Evolutionary conservation across 164 flowering plant genomes (phyloP), one percentile per base, ranked within the genome.

Genomic region (Aristolochia contorta): DNA sequence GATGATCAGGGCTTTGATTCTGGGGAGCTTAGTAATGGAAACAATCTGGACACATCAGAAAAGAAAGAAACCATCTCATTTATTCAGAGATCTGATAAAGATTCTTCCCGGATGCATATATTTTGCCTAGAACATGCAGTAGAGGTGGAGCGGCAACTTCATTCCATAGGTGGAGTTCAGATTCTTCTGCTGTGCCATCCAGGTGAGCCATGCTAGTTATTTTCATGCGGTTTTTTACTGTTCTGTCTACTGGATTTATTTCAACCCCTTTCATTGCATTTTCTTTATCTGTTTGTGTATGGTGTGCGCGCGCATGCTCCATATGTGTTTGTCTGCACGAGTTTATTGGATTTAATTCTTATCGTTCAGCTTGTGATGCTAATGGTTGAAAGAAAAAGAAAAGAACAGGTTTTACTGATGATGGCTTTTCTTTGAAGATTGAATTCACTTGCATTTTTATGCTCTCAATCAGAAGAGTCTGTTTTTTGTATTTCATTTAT

Each of bases 71-170:
- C 46, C 51, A 53, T 60, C 19, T 54, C 74, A 20, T 63, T 75
- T 63, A 45, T 73, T 56, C 71, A 75, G 65, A 73, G 70, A 65
- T 72, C 78, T 60, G 79, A 83, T 65, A 86, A 74, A 45, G 96
- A 88, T 67, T 85, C 86, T 66, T 85, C 87, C 19, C 77, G 90
- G 65, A 69, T 80, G 84, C 97, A 86, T 75, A 74, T 91, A 41
- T 94, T 94, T 68, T 94, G 99, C 74, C 95, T 94, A 57, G 91
- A 94, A 70, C 99, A 94, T 82, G 99, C 99, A 25, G 62, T 79
- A 60, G 91, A 94, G 74, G 88, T 85, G 27, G 88, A 89, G 57
- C 75, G 84, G 69, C 84, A 77, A 70, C 93, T 94, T 68, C 80
- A 80, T 60, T 72, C 77, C 23, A 72, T 86, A 19, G 99, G 99